Evolutionary conservation across 768 basidiomycete species (phyloP).

Genomic region (Boletus sp.): DNA sequence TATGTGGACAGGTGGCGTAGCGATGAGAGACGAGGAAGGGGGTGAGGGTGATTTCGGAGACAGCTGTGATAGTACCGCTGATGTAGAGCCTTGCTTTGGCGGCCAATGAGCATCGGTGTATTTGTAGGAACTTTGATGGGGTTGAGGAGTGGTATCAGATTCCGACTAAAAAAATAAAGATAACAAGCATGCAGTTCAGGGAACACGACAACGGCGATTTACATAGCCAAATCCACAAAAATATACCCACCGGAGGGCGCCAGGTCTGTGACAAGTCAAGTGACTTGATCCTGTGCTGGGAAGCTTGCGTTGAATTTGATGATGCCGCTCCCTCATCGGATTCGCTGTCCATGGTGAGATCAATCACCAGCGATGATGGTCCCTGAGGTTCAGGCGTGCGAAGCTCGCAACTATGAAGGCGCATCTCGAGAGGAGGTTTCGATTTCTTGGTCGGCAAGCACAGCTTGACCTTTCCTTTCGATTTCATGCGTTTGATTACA

Average conservation of each 20-base stretch:
- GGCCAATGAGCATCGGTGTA: background rate
- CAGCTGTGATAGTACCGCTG: background rate
- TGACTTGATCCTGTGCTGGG: background rate
- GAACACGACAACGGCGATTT: background rate
- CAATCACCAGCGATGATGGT: conserved; percentile 14
- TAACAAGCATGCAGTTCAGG: background rate
- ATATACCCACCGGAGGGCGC: conserved; percentile 13
- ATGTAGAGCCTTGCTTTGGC: conserved; percentile 1
- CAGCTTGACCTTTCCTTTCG: conserved; percentile 27
- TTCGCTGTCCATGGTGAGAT: conserved; percentile 18
- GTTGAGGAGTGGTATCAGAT: background rate
- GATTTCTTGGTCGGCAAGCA: conserved; percentile 16
- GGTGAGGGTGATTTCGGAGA: background rate
- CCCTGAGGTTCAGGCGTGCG: background rate
- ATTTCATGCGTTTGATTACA: conserved; percentile 27
- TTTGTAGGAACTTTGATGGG: conserved; percentile 1
- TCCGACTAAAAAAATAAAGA: conserved; percentile 9
- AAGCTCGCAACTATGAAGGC: conserved; percentile 12
- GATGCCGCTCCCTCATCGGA: background rate
- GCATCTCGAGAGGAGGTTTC: conserved; percentile 16
- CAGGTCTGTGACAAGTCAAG: background rate
- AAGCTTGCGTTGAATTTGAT: background rate
- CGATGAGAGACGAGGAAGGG: background rate
- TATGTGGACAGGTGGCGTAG: background rate
- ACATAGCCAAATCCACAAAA: background rate